These are phyloP conservation scores for Tephrocybe sp. DNA, from an alignment of 768 basidiomycete species.

Conservation along the genomic window DNA sequence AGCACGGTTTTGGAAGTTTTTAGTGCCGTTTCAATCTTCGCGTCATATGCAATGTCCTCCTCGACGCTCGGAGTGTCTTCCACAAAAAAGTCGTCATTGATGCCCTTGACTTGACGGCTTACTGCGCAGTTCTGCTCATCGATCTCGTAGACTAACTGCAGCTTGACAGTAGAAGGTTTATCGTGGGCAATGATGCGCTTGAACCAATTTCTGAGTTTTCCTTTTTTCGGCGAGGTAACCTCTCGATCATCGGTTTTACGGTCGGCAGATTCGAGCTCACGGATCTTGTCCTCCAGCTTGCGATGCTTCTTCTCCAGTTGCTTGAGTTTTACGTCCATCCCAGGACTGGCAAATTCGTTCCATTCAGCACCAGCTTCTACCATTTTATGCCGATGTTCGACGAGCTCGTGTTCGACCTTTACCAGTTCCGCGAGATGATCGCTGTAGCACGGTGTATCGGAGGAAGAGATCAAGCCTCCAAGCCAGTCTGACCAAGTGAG, in stretches of 20 bases:
- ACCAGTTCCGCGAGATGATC: conserved; percentile 24
- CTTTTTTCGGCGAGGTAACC: conserved; percentile 32
- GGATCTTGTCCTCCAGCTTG: conserved; percentile 34
- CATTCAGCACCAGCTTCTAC: conserved; percentile 12
- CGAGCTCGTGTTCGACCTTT: conserved; percentile 29
- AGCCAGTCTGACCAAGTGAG: conserved; percentile 41
- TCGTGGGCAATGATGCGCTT: conserved; percentile 53
- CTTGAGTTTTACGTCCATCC: conserved; percentile 39
- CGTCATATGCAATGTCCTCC: conserved; percentile 29
- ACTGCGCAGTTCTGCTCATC: conserved; percentile 40
- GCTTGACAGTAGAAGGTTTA: conserved; percentile 26
- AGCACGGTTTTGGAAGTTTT: conserved; percentile 49
- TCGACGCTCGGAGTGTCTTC: neutral
- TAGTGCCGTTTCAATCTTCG: conserved; percentile 38
- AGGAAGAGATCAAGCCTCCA: conserved; percentile 26
- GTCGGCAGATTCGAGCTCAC: conserved; percentile 24
- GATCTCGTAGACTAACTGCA: conserved; percentile 41
- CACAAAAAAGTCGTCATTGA: neutral
- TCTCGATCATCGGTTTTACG: conserved; percentile 26
- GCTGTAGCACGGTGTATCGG: conserved; percentile 33
- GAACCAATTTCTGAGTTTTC: conserved; percentile 63
- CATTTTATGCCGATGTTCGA: conserved; percentile 21
- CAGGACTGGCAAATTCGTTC: conserved; percentile 15
- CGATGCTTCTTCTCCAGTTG: conserved; percentile 43
- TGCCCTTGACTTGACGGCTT: conserved; percentile 34